Evolutionary conservation across 352 stramenopile species (phyloP).

Genomic region (Phytophthora parvispora): DNA sequence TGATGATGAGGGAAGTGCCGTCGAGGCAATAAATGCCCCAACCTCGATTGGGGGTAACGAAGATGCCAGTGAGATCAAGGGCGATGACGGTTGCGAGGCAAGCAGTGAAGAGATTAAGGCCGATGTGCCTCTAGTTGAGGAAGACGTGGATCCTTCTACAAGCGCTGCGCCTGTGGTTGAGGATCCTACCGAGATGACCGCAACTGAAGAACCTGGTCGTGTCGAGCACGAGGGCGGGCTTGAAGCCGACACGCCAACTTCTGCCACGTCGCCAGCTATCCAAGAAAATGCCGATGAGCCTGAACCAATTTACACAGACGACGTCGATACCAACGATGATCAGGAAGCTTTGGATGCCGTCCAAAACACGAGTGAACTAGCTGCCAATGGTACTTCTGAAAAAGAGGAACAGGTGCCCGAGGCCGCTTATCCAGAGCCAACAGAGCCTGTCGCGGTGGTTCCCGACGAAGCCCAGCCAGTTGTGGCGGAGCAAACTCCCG

Average conservation of each 20-base stretch:
- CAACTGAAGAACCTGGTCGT: not conserved
- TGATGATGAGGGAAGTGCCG: not conserved
- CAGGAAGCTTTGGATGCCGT: not conserved
- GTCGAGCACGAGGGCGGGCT: not conserved
- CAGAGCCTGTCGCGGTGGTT: constrained; percentile 1
- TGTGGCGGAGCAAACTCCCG: not conserved
- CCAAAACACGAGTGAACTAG: not conserved
- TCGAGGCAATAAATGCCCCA: not conserved
- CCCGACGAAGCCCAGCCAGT: constrained; percentile 5
- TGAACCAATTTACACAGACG: not conserved
- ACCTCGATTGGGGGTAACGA: constrained; percentile 2
- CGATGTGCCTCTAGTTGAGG: not conserved
- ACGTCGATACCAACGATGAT: not conserved
- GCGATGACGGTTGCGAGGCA: not conserved
- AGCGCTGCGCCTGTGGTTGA: not conserved
- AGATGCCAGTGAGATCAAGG: not conserved
- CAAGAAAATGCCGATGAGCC: not conserved
- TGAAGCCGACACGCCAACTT: not conserved
- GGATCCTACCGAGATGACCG: not conserved
- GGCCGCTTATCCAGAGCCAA: constrained; percentile 1
- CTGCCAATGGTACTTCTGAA: not conserved
- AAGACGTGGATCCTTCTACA: not conserved
- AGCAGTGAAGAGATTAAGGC: not conserved
- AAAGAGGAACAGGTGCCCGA: not conserved
- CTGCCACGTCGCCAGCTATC: not conserved